Base-by-base conservation (phyloP, 805 yeast genomes). In the Wickerhamiella dianesei region DNA sequence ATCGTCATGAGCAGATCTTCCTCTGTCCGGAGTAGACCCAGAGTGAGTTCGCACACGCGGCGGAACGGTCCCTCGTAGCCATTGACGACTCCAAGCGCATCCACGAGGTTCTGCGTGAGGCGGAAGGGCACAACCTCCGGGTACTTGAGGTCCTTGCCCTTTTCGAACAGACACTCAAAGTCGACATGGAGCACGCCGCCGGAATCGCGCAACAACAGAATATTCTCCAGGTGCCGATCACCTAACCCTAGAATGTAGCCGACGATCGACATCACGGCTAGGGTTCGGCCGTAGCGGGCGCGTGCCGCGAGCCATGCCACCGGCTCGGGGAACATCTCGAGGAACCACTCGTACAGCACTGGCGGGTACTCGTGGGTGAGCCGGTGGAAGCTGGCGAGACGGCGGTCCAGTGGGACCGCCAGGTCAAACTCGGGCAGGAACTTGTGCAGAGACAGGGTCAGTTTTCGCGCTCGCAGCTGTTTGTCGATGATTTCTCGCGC, bases 91-190 rank as follows among this genome's bases (percentile, higher is more conserved):
- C 97, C 97, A 57, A 83, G 70, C 0, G 96, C 96, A 61, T 87
- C 95, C 2, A 79, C 79, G 69, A 92, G 73, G 58, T 92, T 89
- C 44, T 78, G 82, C 0, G 98, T 92, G 43, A 92, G 63, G 53
- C 99, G 70, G 64, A 92, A 92, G 0, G 98, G 99, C 1, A 92
- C 98, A 25, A 85, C 69, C 59, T 92, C 99, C 0, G 99, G 99
- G 4, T 82, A 80, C 2, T 80, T 79, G 22, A 79, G 41, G 63
- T 64, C 40, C 74, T 63, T 48, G 16, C 59, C 80, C 60, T 89
- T 92, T 48, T 89, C 97, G 59, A 94, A 92, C 39, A 92, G 68
- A 66, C 97, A 89, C 60, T 94, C 97, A 63, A 92, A 92, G 64
- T 94, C 99, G 47, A 92, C 96, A 62, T 92, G 99, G 51, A 92